phyloP scores from a whole-genome alignment of 306 rosid genomes.

The Luffa acutangula region DNA sequence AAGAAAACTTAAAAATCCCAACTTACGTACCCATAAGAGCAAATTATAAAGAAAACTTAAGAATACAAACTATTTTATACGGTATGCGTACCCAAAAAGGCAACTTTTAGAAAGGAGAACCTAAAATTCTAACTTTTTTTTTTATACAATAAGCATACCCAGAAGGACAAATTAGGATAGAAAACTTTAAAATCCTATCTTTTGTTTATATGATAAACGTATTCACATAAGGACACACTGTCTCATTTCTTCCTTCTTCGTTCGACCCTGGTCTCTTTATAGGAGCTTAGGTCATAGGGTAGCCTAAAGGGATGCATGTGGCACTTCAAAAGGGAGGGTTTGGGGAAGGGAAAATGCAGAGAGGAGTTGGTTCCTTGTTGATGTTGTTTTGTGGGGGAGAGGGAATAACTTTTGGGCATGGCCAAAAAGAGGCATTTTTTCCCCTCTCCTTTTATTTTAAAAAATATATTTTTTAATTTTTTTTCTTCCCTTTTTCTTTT shows the following conservation, averaged over 20 bases:
- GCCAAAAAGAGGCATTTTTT: conserved; percentile 42
- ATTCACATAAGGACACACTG: neutral
- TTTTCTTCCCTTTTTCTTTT: neutral
- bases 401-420: conserved; percentile 75
- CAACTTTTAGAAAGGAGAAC: no score
- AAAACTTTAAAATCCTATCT: no score
- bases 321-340: neutral
- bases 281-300: neutral
- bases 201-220: no score
- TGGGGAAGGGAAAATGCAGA: neutral
- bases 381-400: conserved; percentile 78
- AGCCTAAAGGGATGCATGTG: neutral
- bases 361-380: conserved; percentile 37
- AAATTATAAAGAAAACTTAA: no score
- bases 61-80: no score
- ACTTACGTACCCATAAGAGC: no score
- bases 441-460: neutral
- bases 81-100: no score
- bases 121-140: no score
- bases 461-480: neutral
- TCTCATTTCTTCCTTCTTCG: neutral
- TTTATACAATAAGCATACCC: no score
- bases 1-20: no score
- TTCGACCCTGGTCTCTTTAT: neutral
- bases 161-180: no score